phyloP scores from a whole-genome alignment of 805 yeast species.

The Wickerhamomyces chaumierensis region DNA sequence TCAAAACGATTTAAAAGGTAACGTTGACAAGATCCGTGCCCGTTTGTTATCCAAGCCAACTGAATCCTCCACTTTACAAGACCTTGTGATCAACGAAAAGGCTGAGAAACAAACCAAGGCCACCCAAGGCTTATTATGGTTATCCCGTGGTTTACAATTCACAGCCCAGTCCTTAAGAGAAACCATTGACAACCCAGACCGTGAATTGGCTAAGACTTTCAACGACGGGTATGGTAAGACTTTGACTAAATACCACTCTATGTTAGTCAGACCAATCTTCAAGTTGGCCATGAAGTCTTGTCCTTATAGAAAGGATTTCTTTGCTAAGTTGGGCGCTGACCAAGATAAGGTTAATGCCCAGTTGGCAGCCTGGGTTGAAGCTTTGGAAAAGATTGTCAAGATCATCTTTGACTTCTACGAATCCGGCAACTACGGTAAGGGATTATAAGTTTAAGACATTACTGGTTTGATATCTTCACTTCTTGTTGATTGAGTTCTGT shows the following conservation, averaged over 20 bases:
- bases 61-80: slow-evolving; percentile 60
- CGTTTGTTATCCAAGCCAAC: slow-evolving; percentile 57
- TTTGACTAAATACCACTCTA: slow-evolving; percentile 68
- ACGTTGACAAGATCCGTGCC: slow-evolving; percentile 63
- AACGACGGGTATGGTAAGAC: slow-evolving; percentile 80
- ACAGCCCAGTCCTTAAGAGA: slow-evolving; percentile 86
- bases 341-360: slow-evolving; percentile 56
- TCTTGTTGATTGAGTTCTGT: no score
- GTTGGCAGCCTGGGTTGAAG: slow-evolving; percentile 61
- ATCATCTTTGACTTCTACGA: slow-evolving; percentile 66
- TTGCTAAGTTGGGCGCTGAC: slow-evolving; percentile 69
- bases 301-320: slow-evolving; percentile 82
- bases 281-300: slow-evolving; percentile 93
- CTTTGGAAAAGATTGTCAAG: slow-evolving; percentile 64
- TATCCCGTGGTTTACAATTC: slow-evolving; percentile 75
- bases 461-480: no score
- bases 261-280: slow-evolving; percentile 77
- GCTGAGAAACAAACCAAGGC: slow-evolving; percentile 58
- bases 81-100: slow-evolving; percentile 62
- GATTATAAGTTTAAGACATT: slow-evolving; percentile 38
- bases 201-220: slow-evolving; percentile 66
- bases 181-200: slow-evolving; percentile 47
- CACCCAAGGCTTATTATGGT: slow-evolving; percentile 86
- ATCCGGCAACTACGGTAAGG: slow-evolving; percentile 81
- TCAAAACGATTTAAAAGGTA: slow-evolving; percentile 82